phyloP scores from a whole-genome alignment of 805 yeast genomes.

The Kazachstania africana region DNA sequence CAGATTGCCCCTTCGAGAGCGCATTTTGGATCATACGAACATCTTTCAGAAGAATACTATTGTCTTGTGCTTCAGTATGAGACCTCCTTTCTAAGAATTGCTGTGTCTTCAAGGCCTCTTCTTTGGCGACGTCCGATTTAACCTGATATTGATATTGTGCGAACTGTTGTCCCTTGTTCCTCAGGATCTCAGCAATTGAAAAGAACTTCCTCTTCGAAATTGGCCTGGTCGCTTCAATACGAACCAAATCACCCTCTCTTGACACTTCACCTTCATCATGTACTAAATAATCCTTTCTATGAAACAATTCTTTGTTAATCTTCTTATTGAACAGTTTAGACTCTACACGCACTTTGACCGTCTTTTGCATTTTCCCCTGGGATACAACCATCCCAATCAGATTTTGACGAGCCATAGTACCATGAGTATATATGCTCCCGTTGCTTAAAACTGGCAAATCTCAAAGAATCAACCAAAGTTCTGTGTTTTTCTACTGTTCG shows the following conservation, averaged over 20 bases:
- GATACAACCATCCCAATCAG: conserved; percentile 88
- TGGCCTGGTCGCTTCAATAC: conserved; percentile 84
- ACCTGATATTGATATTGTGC: conserved; percentile 69
- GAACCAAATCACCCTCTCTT: conserved; percentile 89
- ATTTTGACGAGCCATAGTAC: conserved; percentile 73
- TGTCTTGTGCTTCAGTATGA: conserved; percentile 19
- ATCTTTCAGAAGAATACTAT: conserved; percentile 21
- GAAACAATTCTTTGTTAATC: conserved; percentile 64
- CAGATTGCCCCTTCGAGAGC: conserved; percentile 25
- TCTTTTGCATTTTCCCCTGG: conserved; percentile 92
- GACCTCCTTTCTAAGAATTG: conserved; percentile 44
- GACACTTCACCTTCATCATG: conserved; percentile 90
- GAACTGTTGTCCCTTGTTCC: conserved; percentile 84
- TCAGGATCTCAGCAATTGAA: conserved; percentile 85
- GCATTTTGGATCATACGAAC: conserved; percentile 21
- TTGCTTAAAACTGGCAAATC: no score
- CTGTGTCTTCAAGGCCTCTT: conserved; percentile 46
- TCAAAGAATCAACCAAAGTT: no score
- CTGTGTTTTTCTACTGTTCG: no score
- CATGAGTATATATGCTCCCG: no score
- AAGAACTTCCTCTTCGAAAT: conserved; percentile 71
- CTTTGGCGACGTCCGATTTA: conserved; percentile 49
- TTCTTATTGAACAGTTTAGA: conserved; percentile 59
- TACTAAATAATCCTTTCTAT: conserved; percentile 74
- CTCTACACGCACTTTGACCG: conserved; percentile 85